Evolutionary conservation across 2,329 filamentous ascomycete species (phyloP), one percentile per base, ranked within the genome.

Genomic region (Colletotrichum liaoningense): DNA sequence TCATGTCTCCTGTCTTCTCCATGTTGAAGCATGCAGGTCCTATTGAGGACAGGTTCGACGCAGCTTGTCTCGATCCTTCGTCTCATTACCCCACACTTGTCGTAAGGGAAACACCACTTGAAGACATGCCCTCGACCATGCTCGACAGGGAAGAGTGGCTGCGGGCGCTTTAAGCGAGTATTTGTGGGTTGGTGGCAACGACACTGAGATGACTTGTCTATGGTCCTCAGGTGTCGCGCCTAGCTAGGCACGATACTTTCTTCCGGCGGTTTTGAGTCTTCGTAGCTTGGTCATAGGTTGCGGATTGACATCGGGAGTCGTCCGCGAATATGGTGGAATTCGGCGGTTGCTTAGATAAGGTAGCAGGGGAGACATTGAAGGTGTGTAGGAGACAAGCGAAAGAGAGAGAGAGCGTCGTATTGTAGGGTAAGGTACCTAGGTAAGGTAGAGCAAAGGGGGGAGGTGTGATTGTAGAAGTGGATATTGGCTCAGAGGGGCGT

Each of bases 41-140:
- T 8, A 6, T 6, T 42, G 56, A 57, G 26, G 54, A 49, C 59
- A 55, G 54, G 55, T 63, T 64, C 42, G 55, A 59, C 26, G 55
- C 57, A 52, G 66, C 55, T 49, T 69, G 54, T 56, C 60, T 55
- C 22, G 33, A 70, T 65, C 60, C 67, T 69, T 70, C 60, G 66
- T 19, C 24, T 58, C 26, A 56, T 46, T 65, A 57, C 70, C 67
- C 67, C 67, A 60, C 60, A 73, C 49, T 56, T 28, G 55, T 26
- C 11, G 66, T 55, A 52, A 24, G 3, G 24, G 35, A 6, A 52
- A 38, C 65, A 42, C 62, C 38, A 54, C 55, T 65, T 54, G 58
- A 69, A 42, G 58, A 46, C 69, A 24, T 33, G 19, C 26, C 24
- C 28, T 56, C 30, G 54, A 55, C 46, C 56, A 33, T 3, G 46